These are phyloP conservation scores for Schizosaccharomyces versatilis DNA, from an alignment of 1,139 yeast species.

Conservation along the genomic window DNA sequence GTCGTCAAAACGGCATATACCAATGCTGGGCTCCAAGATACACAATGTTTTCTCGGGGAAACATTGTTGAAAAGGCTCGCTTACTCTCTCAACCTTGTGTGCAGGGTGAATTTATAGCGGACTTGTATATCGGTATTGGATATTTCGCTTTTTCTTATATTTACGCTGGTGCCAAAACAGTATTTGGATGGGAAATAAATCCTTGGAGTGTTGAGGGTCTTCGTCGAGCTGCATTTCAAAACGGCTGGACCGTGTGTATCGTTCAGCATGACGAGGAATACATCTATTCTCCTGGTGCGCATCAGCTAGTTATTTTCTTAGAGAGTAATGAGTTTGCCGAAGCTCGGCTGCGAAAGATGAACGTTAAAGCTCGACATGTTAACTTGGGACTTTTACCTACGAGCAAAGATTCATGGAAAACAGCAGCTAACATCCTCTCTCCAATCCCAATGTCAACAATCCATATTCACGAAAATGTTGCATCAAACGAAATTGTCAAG, in stretches of 20 bases:
- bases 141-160: slow-evolving; percentile 58
- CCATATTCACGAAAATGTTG: slow-evolving; percentile 65
- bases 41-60: slow-evolving; percentile 83
- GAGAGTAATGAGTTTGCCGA: slow-evolving; percentile 38
- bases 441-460: slow-evolving; percentile 17
- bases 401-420: slow-evolving; percentile 39
- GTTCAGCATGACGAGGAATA: slow-evolving; percentile 18
- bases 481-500: slow-evolving; percentile 17
- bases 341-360: background rate
- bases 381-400: slow-evolving; percentile 61
- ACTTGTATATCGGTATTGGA: slow-evolving; percentile 69
- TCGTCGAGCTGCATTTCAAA: slow-evolving; percentile 29
- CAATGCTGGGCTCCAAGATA: slow-evolving; percentile 72
- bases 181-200: slow-evolving; percentile 67
- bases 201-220: slow-evolving; percentile 70
- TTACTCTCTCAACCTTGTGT: slow-evolving; percentile 27
- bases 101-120: slow-evolving; percentile 29
- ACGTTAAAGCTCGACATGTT: slow-evolving; percentile 28
- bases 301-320: slow-evolving; percentile 27
- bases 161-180: slow-evolving; percentile 27
- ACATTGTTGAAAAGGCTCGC: slow-evolving; percentile 41
- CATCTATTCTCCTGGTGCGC: background rate
- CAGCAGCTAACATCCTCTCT: slow-evolving; percentile 20
- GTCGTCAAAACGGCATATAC: slow-evolving; percentile 47
- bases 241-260: slow-evolving; percentile 25